Evolutionary conservation across 805 yeast genomes (phyloP), one percentile per base, ranked within the genome.

Genomic region (Zygosaccharomyces kombuchaensis): DNA sequence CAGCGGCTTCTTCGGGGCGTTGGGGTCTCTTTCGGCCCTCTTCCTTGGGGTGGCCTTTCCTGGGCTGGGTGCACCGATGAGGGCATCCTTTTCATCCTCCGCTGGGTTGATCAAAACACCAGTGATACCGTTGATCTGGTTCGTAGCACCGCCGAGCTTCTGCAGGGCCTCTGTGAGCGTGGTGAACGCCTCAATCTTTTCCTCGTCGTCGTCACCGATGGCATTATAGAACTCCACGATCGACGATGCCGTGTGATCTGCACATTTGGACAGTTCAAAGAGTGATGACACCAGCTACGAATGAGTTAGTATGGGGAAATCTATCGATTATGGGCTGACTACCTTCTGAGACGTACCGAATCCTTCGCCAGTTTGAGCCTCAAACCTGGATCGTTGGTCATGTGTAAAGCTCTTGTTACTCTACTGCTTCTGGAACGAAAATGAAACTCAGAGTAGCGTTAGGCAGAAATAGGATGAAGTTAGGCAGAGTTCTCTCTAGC

Each of bases 1-100:
- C 60, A 87, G 73, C 12, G 99, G 98, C 60, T 89, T 89, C 74
- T 87, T 88, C 48, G 99, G 99, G 36, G 96, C 96, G 59, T 86
- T 83, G 43, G 97, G 97, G 67, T 91, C 98, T 56, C 77, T 79
- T 68, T 78, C 82, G 46, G 65, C 67, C 54, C 71, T 73, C 64
- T 73, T 73, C 68, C 70, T 72, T 51, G 65, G 54, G 4, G 59
- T 53, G n/a, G 57, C 53, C 43, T 57, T 57, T 9, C 45, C 55
- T 9, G 60, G 52, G n/a, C 56, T 41, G 17, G 56, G 44, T 10
- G 48, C 36, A 13, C 44, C 40, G 12, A 45, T 31, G 7, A 47
- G 35, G 9, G 44, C 44, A 23, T 63, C 67, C 46, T 64, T 65
- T 10, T 62, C 66, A 43, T 60, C 65, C 17, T 62, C 68, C 51